Evolutionary conservation across 1,139 yeast species (phyloP), one percentile per base, ranked within the genome.

Genomic region (Scheffersomyces illinoinensis): DNA sequence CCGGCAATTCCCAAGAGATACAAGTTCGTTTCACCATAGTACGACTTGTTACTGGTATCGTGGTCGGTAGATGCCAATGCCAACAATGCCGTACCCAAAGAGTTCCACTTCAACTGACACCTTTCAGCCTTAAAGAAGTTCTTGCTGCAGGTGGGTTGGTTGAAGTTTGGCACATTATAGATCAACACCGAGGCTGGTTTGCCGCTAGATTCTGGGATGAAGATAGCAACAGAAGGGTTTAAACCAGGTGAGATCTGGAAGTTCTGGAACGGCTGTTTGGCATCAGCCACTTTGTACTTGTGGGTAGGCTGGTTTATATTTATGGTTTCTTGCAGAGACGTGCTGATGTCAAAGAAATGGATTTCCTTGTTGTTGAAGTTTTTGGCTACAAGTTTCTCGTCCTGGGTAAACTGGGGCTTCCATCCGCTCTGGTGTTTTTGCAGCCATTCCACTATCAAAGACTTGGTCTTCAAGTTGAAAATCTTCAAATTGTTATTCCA

Each of bases 51-150:
- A 26, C 97, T 85, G 53, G 96, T 85, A 76, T 96, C 99, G 67
- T 95, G 97, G 75, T 95, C 99, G 26, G 98, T 95, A 56, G 96
- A 90, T 10, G 98, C 97, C 68, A 93, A 84, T 58, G 97, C 98
- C 70, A 96, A 81, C 65, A 95, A 82, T 12, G 98, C 97, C 62
- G 98, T 96, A 58, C 99, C 99, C 64, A 93, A 83, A 53, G 88
- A 84, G 75, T 96, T 96, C 99, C 99, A 96, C 73, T 87, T 89
- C 79, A 95, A 85, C 67, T 86, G 89, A 74, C 97, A 96, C 67
- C 90, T 86, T 72, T 96, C 99, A 53, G 98, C 98, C 78, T 93
- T 93, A 85, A 95, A 95, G 69, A 96, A 92, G 60, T 91, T 87
- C 74, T 95, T 95, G 62, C 89, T 87, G 57, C 97, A 89, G 55